Evolutionary conservation across 768 basidiomycete species (phyloP).

Genomic region (Tylopilus sp.): DNA sequence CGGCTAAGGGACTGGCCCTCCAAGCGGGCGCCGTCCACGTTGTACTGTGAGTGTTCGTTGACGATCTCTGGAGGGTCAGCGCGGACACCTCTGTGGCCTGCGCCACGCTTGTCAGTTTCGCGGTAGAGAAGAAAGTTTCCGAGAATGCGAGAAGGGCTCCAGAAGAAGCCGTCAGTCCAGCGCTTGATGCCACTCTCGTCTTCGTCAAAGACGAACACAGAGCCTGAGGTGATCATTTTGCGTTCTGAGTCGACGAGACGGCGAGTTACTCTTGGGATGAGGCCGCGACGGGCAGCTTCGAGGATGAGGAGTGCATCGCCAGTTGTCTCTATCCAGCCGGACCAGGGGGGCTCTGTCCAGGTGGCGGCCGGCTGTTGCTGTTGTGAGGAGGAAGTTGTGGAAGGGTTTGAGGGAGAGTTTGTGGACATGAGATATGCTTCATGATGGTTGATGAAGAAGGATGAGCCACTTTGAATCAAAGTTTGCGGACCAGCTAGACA

Average conservation of each 20-base stretch:
- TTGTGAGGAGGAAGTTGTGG: conserved; percentile 13
- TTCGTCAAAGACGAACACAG: conserved; percentile 97
- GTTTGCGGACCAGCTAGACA: conserved; percentile 42
- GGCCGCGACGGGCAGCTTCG: conserved; percentile 85
- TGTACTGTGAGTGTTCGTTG: conserved; percentile 39
- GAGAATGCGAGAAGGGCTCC: conserved; percentile 90
- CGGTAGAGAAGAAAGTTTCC: conserved; percentile 96
- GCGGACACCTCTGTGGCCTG: conserved; percentile 55
- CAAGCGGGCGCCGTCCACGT: conserved; percentile 29
- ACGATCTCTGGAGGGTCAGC: conserved; percentile 37
- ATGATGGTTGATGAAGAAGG: conserved; percentile 14
- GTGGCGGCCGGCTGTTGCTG: conserved; percentile 36
- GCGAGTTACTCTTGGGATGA: conserved; percentile 89
- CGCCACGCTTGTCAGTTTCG: conserved; percentile 83
- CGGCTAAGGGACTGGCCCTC: conserved; percentile 55
- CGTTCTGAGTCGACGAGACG: conserved; percentile 90
- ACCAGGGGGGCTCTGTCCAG: conserved; percentile 91
- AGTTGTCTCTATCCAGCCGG: conserved; percentile 93
- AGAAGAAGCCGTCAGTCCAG: conserved; percentile 97
- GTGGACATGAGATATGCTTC: conserved; percentile 21
- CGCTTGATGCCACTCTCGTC: conserved; percentile 96
- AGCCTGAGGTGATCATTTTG: conserved; percentile 89
- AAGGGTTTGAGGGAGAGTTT: conserved; percentile 23
- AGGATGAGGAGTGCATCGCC: conserved; percentile 95
- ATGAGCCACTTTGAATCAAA: conserved; percentile 35